phyloP scores from a whole-genome alignment of 352 stramenopile species.

The Bremia lactucae region DNA sequence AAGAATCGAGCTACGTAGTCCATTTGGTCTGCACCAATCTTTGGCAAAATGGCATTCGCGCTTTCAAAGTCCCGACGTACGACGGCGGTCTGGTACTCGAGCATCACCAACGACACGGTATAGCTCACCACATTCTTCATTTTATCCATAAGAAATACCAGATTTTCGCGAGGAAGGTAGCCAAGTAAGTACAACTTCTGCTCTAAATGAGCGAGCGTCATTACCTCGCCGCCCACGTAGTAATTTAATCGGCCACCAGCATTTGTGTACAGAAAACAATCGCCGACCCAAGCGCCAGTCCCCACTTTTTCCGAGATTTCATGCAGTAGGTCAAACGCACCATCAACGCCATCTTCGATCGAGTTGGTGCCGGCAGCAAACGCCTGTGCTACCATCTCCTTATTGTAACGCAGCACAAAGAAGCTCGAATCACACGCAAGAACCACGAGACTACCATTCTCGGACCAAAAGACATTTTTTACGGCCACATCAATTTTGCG shows the following conservation, averaged over 20 bases:
- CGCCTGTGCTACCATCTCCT: conserved; percentile 76
- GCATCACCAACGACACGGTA: conserved; percentile 89
- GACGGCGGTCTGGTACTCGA: conserved; percentile 98
- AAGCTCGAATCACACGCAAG: conserved; percentile 92
- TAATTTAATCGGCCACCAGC: conserved; percentile 92
- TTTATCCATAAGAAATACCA: conserved; percentile 98
- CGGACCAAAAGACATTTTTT: conserved; percentile 97
- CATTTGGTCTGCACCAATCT: conserved; percentile 87
- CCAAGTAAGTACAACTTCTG: conserved; percentile 95
- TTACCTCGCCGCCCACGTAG: conserved; percentile 98
- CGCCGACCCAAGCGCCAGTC: conserved; percentile 97
- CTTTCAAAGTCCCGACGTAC: conserved; percentile 96
- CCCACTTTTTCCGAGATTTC: conserved; percentile 94
- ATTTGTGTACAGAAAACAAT: conserved; percentile 99
- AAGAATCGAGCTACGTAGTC: conserved; percentile 89
- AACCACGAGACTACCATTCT: conserved; percentile 92
- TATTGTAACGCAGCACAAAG: conserved; percentile 95
- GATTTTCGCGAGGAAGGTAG: conserved; percentile 97
- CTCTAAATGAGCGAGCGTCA: conserved; percentile 95
- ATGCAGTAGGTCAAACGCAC: conserved; percentile 95
- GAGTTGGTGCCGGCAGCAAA: conserved; percentile 84
- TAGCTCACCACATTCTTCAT: conserved; percentile 89
- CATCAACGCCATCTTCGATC: conserved; percentile 93
- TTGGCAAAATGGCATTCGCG: conserved; percentile 93
- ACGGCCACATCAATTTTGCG: conserved; percentile 95